Base-by-base conservation (phyloP, 1,139 yeast species). In the Saccharomyces hybrid region DNA sequence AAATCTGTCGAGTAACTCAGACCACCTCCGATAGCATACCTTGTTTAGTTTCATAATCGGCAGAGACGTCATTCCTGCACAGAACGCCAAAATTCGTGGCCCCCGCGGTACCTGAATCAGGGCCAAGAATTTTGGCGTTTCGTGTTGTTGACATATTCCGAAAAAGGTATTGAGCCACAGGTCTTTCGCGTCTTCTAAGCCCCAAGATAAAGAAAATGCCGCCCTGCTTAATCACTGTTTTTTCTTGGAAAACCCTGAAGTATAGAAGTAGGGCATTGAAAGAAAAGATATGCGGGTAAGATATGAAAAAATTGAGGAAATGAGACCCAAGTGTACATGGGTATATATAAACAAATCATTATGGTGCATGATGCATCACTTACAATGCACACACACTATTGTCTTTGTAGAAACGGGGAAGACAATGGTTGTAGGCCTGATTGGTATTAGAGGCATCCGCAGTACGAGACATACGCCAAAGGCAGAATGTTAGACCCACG, bases 401-500 rank as follows among this genome's bases (percentile, higher is more conserved):
- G 44, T 38, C 13, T 38, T 38, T 11, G 44, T 8, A 38, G 25
- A 25, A 38, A 38, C 44, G 11, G 23, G 25, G 11, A 38, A 38
- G 44, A 38, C 25, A 9, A 38, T 38, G 44, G 44, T 38, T 38
- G 25, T 16, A 38, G 23, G 16, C 44, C 44, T 38, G 44, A 9
- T 16, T 16, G 44, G 44, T 9, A 38, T 9, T 38, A 38, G n/a
- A 38, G 44, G 44, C 25, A 38, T 11, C 23, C 13, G 44, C 25
- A 16, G 6, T 38, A 38, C 25, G 16, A 38, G 44, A 38, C 7
- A 38, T 20, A 38, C 31, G 28, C 48, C 31, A 46, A 14, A 46
- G 31, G 23, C 20, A 38, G 25, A 20, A 61, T 59, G 64, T 57
- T 65, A 48, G 63, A 66, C 51, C 63, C 64, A 16, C 61, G 62